Evolutionary conservation across 345 rosid genomes (phyloP).

Genomic region (Pugionium cornutum): DNA sequence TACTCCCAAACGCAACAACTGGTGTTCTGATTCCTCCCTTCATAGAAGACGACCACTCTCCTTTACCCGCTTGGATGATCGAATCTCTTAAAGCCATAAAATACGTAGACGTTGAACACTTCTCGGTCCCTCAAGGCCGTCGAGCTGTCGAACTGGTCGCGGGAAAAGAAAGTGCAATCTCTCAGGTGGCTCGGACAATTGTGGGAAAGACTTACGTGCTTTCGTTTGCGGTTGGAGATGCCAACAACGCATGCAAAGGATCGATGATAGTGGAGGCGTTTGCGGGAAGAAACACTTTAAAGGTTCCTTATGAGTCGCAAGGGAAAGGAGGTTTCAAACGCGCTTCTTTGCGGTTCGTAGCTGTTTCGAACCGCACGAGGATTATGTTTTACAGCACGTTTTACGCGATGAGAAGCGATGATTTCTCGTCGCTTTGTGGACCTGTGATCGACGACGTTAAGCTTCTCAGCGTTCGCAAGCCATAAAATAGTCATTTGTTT

Average conservation of each 20-base stretch:
- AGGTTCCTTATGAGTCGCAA: slow-evolving; percentile 63
- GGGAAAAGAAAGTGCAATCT: slow-evolving; percentile 84
- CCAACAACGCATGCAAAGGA: slow-evolving; percentile 68
- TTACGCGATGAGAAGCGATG: slow-evolving; percentile 70
- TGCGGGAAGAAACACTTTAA: slow-evolving; percentile 58
- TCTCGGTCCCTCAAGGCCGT: slow-evolving; percentile 64
- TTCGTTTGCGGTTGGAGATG: slow-evolving; percentile 72
- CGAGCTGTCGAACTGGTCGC: slow-evolving; percentile 77
- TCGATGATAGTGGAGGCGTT: slow-evolving; percentile 76
- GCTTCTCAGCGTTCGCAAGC: slow-evolving; percentile 51
- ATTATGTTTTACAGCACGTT: slow-evolving; percentile 75
- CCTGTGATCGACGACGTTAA: slow-evolving; percentile 77
- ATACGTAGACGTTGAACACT: slow-evolving; percentile 69
- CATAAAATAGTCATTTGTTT: slow-evolving; percentile 19
- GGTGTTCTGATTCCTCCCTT: slow-evolving; percentile 84
- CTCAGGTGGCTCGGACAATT: slow-evolving; percentile 63
- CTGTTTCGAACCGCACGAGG: slow-evolving; percentile 54
- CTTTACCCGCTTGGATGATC: slow-evolving; percentile 77
- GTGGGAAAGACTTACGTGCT: slow-evolving; percentile 59
- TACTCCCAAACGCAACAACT: slow-evolving; percentile 65
- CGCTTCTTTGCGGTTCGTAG: slow-evolving; percentile 54
- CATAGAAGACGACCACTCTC: slow-evolving; percentile 76
- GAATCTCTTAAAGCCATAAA: slow-evolving; percentile 90
- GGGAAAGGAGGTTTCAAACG: slow-evolving; percentile 81
- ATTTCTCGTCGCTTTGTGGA: slow-evolving; percentile 77